Conservation (phyloP, 495 filamentous ascomycete genomes). For the Mycothermus thermophilus region DNA sequence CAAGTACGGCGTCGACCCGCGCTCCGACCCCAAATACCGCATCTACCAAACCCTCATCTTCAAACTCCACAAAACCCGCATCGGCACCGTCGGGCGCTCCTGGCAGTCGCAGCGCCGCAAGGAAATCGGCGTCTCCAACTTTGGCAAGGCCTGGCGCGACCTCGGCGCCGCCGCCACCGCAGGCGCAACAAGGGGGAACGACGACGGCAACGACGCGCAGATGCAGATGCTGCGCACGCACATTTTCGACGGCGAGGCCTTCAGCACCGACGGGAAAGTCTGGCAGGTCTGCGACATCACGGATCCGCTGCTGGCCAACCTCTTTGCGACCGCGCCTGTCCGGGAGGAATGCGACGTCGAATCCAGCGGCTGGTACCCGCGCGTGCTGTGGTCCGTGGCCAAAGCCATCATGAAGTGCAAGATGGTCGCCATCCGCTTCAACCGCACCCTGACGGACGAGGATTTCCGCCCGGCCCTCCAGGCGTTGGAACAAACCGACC, state of each 20-base stretch:
- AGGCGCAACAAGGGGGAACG: no score
- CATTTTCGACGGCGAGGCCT: conserved; percentile 61
- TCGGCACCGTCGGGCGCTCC: conserved; percentile 30
- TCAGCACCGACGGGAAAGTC: conserved; percentile 62
- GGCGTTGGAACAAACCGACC: conserved; percentile 18
- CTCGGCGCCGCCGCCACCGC: conserved; percentile 10
- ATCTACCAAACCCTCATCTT: conserved; percentile 83
- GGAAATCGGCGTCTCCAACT: conserved; percentile 19
- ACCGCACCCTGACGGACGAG: conserved; percentile 33
- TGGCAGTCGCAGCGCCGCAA: conserved; percentile 27
- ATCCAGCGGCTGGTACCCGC: conserved; percentile 66
- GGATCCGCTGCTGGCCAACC: conserved; percentile 49
- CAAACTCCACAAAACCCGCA: conserved; percentile 35
- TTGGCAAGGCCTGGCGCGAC: conserved; percentile 20
- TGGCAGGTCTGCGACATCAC: conserved; percentile 91
- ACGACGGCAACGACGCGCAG: background rate
- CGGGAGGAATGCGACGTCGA: conserved; percentile 40
- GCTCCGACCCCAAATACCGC: conserved; percentile 56
- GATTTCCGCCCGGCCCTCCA: conserved; percentile 35
- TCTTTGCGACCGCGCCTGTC: conserved; percentile 38
- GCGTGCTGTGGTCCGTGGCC: conserved; percentile 63
- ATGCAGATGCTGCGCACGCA: conserved; percentile 41
- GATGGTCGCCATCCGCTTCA: conserved; percentile 40
- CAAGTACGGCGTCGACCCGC: conserved; percentile 72
- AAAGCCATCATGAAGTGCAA: conserved; percentile 79